Conservation (phyloP, 2,329 filamentous ascomycete species). For the Aureobasidium uvarum region DNA sequence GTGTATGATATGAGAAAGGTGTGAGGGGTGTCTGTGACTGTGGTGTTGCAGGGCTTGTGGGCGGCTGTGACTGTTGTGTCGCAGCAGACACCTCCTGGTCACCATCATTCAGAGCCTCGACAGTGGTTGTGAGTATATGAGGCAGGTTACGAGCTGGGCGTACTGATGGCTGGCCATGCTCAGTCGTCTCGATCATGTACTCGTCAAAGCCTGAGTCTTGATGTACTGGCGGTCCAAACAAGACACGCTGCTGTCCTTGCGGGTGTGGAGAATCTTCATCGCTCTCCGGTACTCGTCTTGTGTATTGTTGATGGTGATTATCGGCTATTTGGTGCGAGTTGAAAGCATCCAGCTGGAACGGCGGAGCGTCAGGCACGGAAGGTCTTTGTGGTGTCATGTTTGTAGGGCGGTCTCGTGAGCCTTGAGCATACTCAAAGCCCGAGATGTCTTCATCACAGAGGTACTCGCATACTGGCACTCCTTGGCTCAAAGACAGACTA, state of each 20-base stretch:
- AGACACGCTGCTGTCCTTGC: not conserved
- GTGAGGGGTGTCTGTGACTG: constrained; percentile 3
- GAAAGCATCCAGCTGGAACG: not conserved
- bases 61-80: not conserved
- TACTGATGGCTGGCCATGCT: not conserved
- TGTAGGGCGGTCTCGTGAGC: not conserved
- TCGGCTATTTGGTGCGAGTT: not conserved
- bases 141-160: not conserved
- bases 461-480: constrained; percentile 1
- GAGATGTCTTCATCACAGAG: not conserved
- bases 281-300: not conserved
- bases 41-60: not conserved
- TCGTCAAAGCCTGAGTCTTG: constrained; percentile 43
- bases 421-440: not conserved
- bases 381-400: constrained; percentile 1
- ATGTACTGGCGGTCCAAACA: constrained; percentile 32
- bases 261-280: not conserved
- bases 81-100: not conserved
- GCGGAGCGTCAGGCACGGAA: constrained; percentile 8
- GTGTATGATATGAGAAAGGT: constrained; percentile 18
- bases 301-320: not conserved
- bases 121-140: not conserved
- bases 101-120: not conserved
- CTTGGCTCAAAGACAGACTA: constrained; percentile 23
- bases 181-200: constrained; percentile 30